These are phyloP conservation scores for Hansenula lynferdii DNA, from an alignment of 1,139 yeast genomes.

Conservation along the genomic window DNA sequence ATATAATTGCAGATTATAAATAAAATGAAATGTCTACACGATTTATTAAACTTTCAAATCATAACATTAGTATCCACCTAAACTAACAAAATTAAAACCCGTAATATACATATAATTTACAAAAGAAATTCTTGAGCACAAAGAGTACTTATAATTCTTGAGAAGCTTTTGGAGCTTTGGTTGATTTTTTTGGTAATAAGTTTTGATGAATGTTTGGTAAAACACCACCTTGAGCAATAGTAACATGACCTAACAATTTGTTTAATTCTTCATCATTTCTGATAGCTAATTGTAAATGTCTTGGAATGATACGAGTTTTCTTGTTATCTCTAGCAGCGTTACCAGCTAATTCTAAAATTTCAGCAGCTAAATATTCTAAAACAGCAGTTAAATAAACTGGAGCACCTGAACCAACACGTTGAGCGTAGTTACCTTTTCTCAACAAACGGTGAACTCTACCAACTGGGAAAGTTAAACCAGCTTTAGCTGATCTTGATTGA, in stretches of 20 bases:
- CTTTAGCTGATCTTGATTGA: constrained; percentile 96
- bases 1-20: constrained; percentile 29
- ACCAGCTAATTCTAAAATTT: constrained; percentile 97
- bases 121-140: neutral
- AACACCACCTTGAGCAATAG: constrained; percentile 98
- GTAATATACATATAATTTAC: too few relatives aligned
- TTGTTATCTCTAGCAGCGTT: constrained; percentile 98
- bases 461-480: constrained; percentile 99
- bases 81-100: constrained; percentile 22
- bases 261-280: constrained; percentile 97
- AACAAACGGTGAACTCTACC: constrained; percentile 98
- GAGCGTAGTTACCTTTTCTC: constrained; percentile 98
- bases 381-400: constrained; percentile 96
- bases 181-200: constrained; percentile 92
- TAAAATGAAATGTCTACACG: too few relatives aligned
- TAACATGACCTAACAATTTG: constrained; percentile 89
- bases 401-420: constrained; percentile 98
- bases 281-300: constrained; percentile 97
- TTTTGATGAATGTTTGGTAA: constrained; percentile 97
- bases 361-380: constrained; percentile 94
- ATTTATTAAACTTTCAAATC: constrained; percentile 11
- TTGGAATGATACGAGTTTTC: constrained; percentile 97
- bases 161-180: constrained; percentile 74
- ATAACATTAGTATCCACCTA: constrained; percentile 25
- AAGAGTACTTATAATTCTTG: constrained; percentile 62